Conservation (phyloP, 2,329 filamentous ascomycete genomes). For the Ophiostoma angusticollis region DNA sequence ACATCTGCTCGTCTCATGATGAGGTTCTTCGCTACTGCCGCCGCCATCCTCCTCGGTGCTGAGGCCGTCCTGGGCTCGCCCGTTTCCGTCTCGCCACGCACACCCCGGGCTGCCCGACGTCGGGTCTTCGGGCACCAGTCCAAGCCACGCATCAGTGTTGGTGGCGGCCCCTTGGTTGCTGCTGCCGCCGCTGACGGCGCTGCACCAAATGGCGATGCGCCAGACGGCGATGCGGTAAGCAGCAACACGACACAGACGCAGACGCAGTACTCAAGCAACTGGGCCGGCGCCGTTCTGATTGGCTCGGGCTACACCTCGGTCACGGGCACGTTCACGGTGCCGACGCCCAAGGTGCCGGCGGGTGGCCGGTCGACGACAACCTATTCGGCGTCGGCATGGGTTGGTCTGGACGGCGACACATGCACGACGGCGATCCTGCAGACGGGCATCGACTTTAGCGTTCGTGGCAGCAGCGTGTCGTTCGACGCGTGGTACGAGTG, state of each 20-base stretch:
- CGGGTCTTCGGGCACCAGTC: slow-evolving; percentile 14
- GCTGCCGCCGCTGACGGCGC: slow-evolving; percentile 17
- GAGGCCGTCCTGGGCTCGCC: slow-evolving; percentile 32
- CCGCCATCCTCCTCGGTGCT: slow-evolving; percentile 19
- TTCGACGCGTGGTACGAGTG: slow-evolving; percentile 22
- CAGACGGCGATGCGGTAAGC: neutral
- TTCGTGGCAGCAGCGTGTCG: slow-evolving; percentile 2
- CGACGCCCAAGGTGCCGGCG: slow-evolving; percentile 14
- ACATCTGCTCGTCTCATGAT: slow-evolving; percentile 23
- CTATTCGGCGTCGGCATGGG: slow-evolving; percentile 20
- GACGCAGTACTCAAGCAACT: slow-evolving; percentile 31
- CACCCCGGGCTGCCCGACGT: slow-evolving; percentile 20
- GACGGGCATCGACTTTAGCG: slow-evolving; percentile 18
- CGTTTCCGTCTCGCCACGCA: slow-evolving; percentile 27
- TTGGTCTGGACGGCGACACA: slow-evolving; percentile 21
- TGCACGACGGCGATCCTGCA: slow-evolving; percentile 19
- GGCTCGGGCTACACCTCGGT: slow-evolving; percentile 11
- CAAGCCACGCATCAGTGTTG: neutral
- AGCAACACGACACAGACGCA: neutral
- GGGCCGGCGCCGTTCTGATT: slow-evolving; percentile 13
- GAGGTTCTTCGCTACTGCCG: slow-evolving; percentile 35
- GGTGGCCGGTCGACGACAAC: slow-evolving; percentile 11
- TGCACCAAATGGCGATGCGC: slow-evolving; percentile 9
- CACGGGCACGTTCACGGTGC: slow-evolving; percentile 18
- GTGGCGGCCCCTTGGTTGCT: no score